Base-by-base conservation (phyloP, 768 basidiomycete species). In the Mycena olivaceomarginata region DNA sequence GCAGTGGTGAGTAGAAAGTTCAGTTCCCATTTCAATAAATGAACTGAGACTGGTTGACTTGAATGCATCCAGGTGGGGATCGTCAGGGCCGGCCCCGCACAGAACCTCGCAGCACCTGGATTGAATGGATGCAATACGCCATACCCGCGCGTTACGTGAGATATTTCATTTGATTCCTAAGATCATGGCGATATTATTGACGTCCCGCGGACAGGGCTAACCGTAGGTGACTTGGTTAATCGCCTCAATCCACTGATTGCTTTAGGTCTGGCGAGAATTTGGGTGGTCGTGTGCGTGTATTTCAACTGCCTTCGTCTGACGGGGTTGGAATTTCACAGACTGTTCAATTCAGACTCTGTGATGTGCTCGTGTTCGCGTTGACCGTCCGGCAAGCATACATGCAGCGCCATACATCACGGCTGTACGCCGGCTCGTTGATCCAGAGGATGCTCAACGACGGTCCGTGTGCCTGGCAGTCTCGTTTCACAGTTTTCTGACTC, bases 81-180 rank as follows among this genome's bases (percentile, higher is more conserved):
- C 46, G 53, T 66, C 64, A 63, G 66, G 63, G 59, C 51, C 43
- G 64, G 48, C 51, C 53, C 64, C 10, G 51, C 65, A 66, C 72
- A 74, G 65, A 74, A 60, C 66, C 65, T 74, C 51, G 65, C 65
- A 60, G 72, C 66, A 65, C 72, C 72, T 67, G 72, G 72, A 74
- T 67, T 74, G 25, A 67, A 53, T 74, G 72, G 72, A 74, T 74
- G 72, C 62, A 63, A 72, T 40, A 48, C 71, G 71, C 60, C 71
- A 57, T 72, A 72, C 51, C 45, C 71, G 63, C 71, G 71, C 71
- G 43, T 22, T 66, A 31, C 64, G 71, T 72, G 71, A 72, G 71
- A 64, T n/a, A 46, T 64, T 72, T 45, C 41, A 72, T 45, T 56
- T 65, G 18, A 43, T 72, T 72, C 56, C 46, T 63, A 60, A 62